phyloP scores from a whole-genome alignment of 805 yeast species.

The Saturnispora gosingensis region DNA sequence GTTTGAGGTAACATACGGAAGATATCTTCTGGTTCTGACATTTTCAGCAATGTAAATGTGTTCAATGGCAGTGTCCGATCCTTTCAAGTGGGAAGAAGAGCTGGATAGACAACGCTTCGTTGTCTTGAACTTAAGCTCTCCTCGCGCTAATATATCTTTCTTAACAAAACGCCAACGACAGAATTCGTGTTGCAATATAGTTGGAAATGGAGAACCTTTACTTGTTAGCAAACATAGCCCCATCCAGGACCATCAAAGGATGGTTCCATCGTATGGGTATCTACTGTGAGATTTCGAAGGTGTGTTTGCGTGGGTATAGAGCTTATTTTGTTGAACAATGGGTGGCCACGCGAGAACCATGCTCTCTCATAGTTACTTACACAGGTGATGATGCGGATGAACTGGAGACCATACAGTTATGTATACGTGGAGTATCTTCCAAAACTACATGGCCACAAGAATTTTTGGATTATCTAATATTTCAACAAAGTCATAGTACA shows the following conservation, averaged over 20 bases:
- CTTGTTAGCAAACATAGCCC: neutral
- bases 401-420: slow-evolving; percentile 23
- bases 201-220: neutral
- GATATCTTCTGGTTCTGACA: slow-evolving; percentile 14
- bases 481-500: slow-evolving; percentile 52
- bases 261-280: slow-evolving; percentile 1
- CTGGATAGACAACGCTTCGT: neutral
- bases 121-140: neutral
- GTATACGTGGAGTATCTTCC: neutral
- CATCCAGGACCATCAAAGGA: neutral
- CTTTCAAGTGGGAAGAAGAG: neutral
- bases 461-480: slow-evolving; percentile 55
- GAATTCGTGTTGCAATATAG: neutral
- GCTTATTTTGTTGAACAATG: slow-evolving; percentile 92
- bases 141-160: neutral
- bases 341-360: slow-evolving; percentile 63
- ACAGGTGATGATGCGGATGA: slow-evolving; percentile 74
- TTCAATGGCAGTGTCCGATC: neutral
- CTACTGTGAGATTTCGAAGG: neutral
- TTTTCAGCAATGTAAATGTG: neutral
- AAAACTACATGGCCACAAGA: slow-evolving; percentile 35
- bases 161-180: neutral
- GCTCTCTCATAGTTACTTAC: slow-evolving; percentile 65
- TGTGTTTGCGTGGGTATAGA: slow-evolving; percentile 57
- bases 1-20: slow-evolving; percentile 16